Percentiles rank a stretch among this genome's conserved stretches.
phyloP scores from a whole-genome alignment of 208 protist genomes.

The Vickermania spadyakhi region DNA sequence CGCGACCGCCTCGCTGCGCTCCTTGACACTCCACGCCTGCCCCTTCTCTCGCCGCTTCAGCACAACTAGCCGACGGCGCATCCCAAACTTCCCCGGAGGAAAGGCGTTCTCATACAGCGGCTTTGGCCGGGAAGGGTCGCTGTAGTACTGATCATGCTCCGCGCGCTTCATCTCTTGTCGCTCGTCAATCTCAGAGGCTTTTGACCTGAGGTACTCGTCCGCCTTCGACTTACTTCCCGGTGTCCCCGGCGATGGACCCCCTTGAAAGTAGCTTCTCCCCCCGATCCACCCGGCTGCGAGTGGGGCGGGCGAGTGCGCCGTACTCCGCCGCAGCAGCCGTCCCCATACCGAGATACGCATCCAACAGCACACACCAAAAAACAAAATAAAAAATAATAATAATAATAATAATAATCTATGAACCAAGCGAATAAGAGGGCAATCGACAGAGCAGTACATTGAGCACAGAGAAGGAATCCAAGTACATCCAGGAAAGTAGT shows the following conservation, averaged over 20 bases:
- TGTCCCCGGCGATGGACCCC: neutral
- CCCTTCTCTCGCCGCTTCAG: constrained; percentile 18
- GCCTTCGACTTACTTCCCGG: neutral
- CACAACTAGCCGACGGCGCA: constrained; percentile 57
- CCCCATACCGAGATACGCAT: too few species aligned
- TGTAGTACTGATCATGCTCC: constrained; percentile 41
- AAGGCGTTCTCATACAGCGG: constrained; percentile 70
- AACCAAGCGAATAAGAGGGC: too few species aligned
- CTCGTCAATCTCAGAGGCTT: constrained; percentile 25
- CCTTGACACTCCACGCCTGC: constrained; percentile 17
- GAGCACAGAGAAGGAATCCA: too few species aligned
- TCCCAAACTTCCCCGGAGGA: constrained; percentile 61
- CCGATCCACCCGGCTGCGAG: too few species aligned
- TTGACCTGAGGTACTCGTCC: constrained; percentile 3
- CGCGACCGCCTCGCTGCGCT: constrained; percentile 20
- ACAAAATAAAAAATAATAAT: too few species aligned
- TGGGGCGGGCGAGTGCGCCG: too few species aligned
- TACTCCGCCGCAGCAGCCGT: too few species aligned
- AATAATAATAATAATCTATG: too few species aligned
- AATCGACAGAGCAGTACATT: too few species aligned
- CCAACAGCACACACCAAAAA: too few species aligned
- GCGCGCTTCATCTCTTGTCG: constrained; percentile 19
- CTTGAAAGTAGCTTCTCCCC: too few species aligned
- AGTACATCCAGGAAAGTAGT: too few species aligned
- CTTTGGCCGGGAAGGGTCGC: constrained; percentile 33